Evolutionary conservation across 225 moss, liverwort and hornwort genomes (phyloP).

Genomic region (Neckera pumila): DNA sequence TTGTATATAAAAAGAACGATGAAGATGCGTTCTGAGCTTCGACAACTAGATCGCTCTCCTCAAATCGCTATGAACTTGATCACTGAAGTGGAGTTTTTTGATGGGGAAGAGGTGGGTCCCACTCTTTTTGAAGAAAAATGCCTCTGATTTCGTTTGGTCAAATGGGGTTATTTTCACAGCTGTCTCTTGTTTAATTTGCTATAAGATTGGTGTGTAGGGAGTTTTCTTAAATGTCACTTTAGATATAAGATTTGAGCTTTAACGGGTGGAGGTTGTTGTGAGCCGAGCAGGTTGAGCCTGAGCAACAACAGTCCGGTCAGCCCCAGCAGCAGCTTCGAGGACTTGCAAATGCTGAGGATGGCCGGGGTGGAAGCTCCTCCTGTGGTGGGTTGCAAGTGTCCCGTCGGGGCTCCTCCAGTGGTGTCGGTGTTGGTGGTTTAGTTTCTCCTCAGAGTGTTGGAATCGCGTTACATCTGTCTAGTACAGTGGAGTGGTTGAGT

Average conservation of each 20-base stretch:
- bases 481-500: not conserved
- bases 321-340: not conserved
- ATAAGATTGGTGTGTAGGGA: not conserved
- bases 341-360: not conserved
- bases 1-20: not conserved
- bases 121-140: not conserved
- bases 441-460: not conserved
- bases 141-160: not conserved
- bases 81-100: not conserved
- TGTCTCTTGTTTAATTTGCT: not conserved
- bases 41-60: not conserved
- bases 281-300: not conserved
- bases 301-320: not conserved
- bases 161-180: no score
- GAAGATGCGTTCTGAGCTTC: not conserved
- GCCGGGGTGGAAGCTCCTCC: not conserved
- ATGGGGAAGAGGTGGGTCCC: not conserved
- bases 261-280: not conserved
- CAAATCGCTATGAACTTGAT: not conserved
- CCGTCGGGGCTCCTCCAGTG: not conserved
- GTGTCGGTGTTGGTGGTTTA: not conserved
- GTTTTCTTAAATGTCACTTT: not conserved
- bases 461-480: not conserved
- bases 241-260: not conserved
- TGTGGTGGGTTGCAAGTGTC: not conserved